A percentile compares a stretch with the other conserved stretches of the same genome.
Evolutionary conservation across 2,329 filamentous ascomycete species (phyloP).

Genomic region (Biscogniauxia sp.): DNA sequence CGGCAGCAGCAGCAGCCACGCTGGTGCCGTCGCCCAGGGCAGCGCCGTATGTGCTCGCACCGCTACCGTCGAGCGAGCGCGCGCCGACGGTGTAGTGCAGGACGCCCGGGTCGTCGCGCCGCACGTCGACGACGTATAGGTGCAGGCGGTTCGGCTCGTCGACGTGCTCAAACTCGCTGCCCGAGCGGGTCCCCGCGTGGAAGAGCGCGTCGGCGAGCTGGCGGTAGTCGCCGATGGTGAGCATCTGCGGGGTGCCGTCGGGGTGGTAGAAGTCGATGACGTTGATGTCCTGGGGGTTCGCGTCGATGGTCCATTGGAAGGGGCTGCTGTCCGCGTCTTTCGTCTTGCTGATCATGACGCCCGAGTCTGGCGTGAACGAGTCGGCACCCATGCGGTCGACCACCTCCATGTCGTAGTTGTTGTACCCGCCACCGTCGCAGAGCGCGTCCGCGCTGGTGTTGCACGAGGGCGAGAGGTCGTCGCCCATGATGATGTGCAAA

Average conservation of each 20-base stretch:
- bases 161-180: slow-evolving; percentile 47
- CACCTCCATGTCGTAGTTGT: slow-evolving; percentile 52
- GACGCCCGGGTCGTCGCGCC: slow-evolving; percentile 40
- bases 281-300: slow-evolving; percentile 51
- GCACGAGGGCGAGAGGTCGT: slow-evolving; percentile 45
- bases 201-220: slow-evolving; percentile 54
- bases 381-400: slow-evolving; percentile 54
- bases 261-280: slow-evolving; percentile 50
- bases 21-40: slow-evolving; percentile 35
- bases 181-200: slow-evolving; percentile 51
- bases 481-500: slow-evolving; percentile 44
- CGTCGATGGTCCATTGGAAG: slow-evolving; percentile 55
- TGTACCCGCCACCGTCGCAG: slow-evolving; percentile 51
- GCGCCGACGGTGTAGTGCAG: slow-evolving; percentile 49
- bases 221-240: slow-evolving; percentile 52
- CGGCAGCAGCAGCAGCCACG: slow-evolving; percentile 24
- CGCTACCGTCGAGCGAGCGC: slow-evolving; percentile 39
- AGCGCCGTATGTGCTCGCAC: slow-evolving; percentile 35
- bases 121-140: slow-evolving; percentile 46
- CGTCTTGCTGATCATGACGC: slow-evolving; percentile 54
- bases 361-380: slow-evolving; percentile 49
- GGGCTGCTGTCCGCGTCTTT: slow-evolving; percentile 43
- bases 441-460: slow-evolving; percentile 39
- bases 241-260: slow-evolving; percentile 44
- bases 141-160: slow-evolving; percentile 48